These are phyloP conservation scores for Entamoeba nuttalli DNA, from an alignment of 208 protist genomes.

Conservation along the genomic window DNA sequence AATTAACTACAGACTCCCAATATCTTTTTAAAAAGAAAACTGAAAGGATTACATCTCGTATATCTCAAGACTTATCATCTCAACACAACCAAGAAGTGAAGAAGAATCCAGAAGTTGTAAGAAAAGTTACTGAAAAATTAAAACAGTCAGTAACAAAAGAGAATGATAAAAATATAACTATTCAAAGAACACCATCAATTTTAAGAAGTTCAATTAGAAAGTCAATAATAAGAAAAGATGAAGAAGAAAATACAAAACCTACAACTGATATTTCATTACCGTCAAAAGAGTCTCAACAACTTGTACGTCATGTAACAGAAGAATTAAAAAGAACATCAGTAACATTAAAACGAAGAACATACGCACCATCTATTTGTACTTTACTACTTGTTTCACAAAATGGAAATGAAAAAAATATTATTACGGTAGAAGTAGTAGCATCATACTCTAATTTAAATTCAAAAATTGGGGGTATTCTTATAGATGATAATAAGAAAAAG, in stretches of 20 bases:
- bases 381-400: neutral
- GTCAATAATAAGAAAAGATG: neutral
- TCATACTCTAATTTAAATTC: neutral
- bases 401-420: neutral
- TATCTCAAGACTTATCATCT: neutral
- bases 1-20: neutral
- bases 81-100: neutral
- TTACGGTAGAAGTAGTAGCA: neutral
- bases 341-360: neutral
- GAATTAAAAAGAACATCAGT: neutral
- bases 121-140: neutral
- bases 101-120: neutral
- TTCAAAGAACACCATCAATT: neutral
- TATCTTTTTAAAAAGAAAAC: neutral
- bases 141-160: neutral
- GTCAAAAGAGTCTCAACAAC: neutral
- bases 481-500: neutral
- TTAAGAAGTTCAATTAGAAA: neutral
- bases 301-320: neutral
- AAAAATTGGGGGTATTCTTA: neutral
- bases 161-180: neutral
- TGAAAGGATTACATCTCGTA: neutral
- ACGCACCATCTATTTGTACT: neutral
- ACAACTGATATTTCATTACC: neutral
- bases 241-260: neutral